These are phyloP conservation scores for Nigrospora oryzae DNA, from an alignment of 2,329 filamentous ascomycete species.

Conservation along the genomic window DNA sequence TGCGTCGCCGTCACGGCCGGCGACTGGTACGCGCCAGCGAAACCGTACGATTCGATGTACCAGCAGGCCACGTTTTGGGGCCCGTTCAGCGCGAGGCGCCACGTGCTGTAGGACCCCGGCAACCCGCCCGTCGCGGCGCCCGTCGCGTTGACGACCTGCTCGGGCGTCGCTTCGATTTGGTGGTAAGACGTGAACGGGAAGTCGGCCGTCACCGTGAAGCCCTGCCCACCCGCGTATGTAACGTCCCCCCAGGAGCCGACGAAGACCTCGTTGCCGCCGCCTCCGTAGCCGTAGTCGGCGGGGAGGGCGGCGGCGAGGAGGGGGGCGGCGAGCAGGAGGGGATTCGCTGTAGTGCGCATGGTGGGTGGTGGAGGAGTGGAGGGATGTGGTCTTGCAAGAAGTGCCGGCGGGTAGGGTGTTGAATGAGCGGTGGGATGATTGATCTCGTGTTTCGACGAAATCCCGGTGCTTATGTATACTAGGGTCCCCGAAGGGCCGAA, in stretches of 20 bases:
- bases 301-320: no score
- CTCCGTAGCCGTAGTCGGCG: no score
- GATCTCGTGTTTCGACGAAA: no score
- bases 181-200: slow-evolving; percentile 34
- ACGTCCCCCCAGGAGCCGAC: background rate
- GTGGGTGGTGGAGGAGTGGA: no score
- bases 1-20: slow-evolving; percentile 39
- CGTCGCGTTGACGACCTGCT: slow-evolving; percentile 34
- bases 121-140: slow-evolving; percentile 2
- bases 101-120: background rate
- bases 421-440: no score
- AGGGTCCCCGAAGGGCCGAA: no score
- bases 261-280: background rate
- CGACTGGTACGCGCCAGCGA: slow-evolving; percentile 34
- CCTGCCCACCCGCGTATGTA: background rate
- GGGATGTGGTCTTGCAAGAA: no score
- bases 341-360: no score
- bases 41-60: slow-evolving; percentile 12
- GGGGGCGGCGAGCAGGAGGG: no score
- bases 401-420: no score
- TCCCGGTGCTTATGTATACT: no score
- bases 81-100: slow-evolving; percentile 30
- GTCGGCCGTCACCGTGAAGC: background rate
- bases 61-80: slow-evolving; percentile 19
- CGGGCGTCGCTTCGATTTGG: slow-evolving; percentile 33